Base-by-base conservation (phyloP, 441 rosid species). In the Heliophila coronopifolia region DNA sequence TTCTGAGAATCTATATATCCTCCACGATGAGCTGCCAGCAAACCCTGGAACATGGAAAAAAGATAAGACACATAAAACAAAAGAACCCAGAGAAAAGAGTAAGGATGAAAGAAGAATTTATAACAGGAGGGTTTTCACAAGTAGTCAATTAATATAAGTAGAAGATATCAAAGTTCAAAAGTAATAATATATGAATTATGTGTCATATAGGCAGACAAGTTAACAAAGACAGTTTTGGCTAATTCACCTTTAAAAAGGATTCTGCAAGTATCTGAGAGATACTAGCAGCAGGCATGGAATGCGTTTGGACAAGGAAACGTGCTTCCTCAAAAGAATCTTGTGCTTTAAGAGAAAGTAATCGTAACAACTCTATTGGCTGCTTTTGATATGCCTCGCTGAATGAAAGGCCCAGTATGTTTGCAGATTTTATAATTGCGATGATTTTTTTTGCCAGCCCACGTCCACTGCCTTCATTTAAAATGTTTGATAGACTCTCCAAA, bases 301-400 rank as follows among this genome's bases (percentile, higher is more conserved):
- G 93, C 24, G 91, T 84, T 61, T 82, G 93, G 66, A 84, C 97
- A 67, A 89, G 69, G 47, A 80, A 80, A 63, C 69, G 58, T 49
- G 97, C 97, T 75, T 84, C 96, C 50, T 93, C 94, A 75, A 84
- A 82, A 35, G 99, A 89, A 55, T 93, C 99, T 61, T 89, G 99
- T 53, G 97, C 99, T 79, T 93, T 93, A 62, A 89, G 97, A 55
- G 97, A 86, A 65, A 89, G 97, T 60, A 93, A 80, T 67, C 86
- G 94, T 11, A 89, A 83, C 72, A 93, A 66, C 66, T 93, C 95
- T 70, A 80, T 54, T 14, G 96, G 96, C 64, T 84, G 94, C 75
- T 86, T 86, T 46, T 69, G 80, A 68, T 83, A 93, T 46, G 99
- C 97, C 77, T 93, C 99, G 1, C 69, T 79, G 68, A 93, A 89